Evolutionary conservation across 352 stramenopile genomes (phyloP).

Genomic region (Phytophthora tubulina): DNA sequence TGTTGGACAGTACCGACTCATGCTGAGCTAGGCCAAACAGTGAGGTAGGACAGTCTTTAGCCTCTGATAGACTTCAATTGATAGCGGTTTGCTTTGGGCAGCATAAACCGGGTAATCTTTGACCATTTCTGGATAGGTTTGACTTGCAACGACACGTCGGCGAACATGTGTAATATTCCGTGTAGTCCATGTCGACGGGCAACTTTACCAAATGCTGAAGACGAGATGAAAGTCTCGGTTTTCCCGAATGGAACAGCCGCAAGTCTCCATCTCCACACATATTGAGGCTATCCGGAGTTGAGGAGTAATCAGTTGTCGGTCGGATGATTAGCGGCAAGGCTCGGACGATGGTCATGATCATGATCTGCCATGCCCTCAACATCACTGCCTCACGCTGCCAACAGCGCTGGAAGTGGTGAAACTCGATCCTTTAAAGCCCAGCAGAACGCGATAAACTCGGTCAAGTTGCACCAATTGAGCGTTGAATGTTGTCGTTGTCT

Average conservation of each 20-base stretch:
- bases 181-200: conserved; percentile 1
- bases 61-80: neutral
- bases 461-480: conserved; percentile 1
- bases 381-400: neutral
- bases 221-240: no score
- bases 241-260: conserved; percentile 18
- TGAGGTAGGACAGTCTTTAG: neutral
- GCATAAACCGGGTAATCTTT: neutral
- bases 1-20: conserved; percentile 13
- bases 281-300: conserved; percentile 7
- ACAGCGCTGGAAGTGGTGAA: no score
- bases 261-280: no score
- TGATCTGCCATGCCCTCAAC: conserved; percentile 8
- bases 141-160: conserved; percentile 21
- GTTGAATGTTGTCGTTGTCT: neutral
- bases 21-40: conserved; percentile 10
- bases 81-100: neutral
- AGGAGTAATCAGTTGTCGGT: conserved; percentile 3
- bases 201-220: no score
- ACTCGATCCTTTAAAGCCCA: no score
- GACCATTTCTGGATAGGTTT: neutral
- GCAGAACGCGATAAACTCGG: neutral
- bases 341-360: conserved; percentile 25
- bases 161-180: conserved; percentile 13
- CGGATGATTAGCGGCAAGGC: conserved; percentile 20